Evolutionary conservation across 192 early-diverging fungal species (phyloP).

Genomic region (Dimargaris cristalligena): DNA sequence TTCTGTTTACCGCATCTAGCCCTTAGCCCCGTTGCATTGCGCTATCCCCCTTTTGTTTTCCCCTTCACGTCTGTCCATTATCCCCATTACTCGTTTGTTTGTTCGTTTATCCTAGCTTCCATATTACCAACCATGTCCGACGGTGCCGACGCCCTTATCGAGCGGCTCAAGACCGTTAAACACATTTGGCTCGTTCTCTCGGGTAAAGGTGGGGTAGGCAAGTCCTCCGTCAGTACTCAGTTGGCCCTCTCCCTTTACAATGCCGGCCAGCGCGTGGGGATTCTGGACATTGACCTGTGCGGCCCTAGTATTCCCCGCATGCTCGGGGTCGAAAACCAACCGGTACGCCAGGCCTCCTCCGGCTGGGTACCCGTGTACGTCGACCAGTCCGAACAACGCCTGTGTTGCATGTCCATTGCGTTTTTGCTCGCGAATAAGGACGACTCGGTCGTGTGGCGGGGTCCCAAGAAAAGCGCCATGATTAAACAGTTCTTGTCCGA

Average conservation of each 20-base stretch:
- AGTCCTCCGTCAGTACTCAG: constrained; percentile 80
- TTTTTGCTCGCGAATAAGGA: constrained; percentile 78
- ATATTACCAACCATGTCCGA: background rate
- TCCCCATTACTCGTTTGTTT: too few relatives aligned
- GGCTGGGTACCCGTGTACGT: constrained; percentile 77
- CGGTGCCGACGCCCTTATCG: background rate
- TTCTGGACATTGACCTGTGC: constrained; percentile 94
- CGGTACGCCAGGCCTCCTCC: constrained; percentile 75
- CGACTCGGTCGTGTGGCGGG: constrained; percentile 94
- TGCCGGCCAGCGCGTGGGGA: constrained; percentile 57
- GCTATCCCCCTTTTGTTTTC: too few relatives aligned
- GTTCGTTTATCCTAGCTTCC: too few relatives aligned
- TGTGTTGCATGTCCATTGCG: constrained; percentile 91
- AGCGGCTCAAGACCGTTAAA: constrained; percentile 35
- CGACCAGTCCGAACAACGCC: constrained; percentile 37
- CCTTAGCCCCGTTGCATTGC: too few relatives aligned
- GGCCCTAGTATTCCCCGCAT: constrained; percentile 93
- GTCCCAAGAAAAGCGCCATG: constrained; percentile 98
- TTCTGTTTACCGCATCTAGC: too few relatives aligned
- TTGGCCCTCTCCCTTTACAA: constrained; percentile 51
- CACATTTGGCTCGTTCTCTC: constrained; percentile 91
- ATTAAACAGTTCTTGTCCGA: constrained; percentile 94
- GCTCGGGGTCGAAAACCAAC: constrained; percentile 76
- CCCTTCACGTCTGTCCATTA: too few relatives aligned
- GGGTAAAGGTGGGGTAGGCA: constrained; percentile 98